Evolutionary conservation across 2,329 filamentous ascomycete genomes (phyloP), one percentile per base, ranked within the genome.

Genomic region (Neophaeococcomyces aloes): DNA sequence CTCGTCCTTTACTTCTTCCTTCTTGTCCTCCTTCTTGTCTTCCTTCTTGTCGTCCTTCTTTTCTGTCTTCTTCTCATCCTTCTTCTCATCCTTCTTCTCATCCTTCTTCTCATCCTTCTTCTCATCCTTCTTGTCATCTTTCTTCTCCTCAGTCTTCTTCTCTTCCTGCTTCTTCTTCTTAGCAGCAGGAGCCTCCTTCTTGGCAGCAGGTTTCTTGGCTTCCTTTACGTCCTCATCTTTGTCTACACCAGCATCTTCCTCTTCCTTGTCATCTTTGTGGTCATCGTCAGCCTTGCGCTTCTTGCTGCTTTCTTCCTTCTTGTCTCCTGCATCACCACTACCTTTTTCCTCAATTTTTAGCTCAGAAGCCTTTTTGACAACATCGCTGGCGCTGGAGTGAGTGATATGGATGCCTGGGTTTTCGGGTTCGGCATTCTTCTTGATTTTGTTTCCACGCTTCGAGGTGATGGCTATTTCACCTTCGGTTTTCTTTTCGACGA

Each of bases 331-430:
- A n/a, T 32, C 31, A 7, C 53, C 51, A 8, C 52, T 43, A 27
- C 54, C 61, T 48, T 67, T 66, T 53, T 71, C 57, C 45, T 78
- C 74, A 27, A 80, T 65, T 2, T 71, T 68, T 21, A 81, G 63
- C 61, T 81, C 78, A 33, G 68, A 72, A 10, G 76, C 74, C 49
- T 68, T 69, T 64, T 81, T 80, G 41, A 79, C 76, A 15, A 80
- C 76, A 57, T 81, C 77, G 53, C 81, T 79, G 37, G 78, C 77
- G 11, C 68, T 65, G 35, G n/a, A n/a, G n/a, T 76, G 68, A 53
- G 68, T 66, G 53, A 81, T 62, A 50, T 73, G 71, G 4, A 81
- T 73, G 25, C 77, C 78, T 2, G 76, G 78, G 50, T 81, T 76
- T 15, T 69, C 68, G 21, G 72, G 69, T 19, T 74, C 69, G 39